Evolutionary conservation across 2,329 filamentous ascomycete species (phyloP).

Genomic region (Fusarium cyanostomum): DNA sequence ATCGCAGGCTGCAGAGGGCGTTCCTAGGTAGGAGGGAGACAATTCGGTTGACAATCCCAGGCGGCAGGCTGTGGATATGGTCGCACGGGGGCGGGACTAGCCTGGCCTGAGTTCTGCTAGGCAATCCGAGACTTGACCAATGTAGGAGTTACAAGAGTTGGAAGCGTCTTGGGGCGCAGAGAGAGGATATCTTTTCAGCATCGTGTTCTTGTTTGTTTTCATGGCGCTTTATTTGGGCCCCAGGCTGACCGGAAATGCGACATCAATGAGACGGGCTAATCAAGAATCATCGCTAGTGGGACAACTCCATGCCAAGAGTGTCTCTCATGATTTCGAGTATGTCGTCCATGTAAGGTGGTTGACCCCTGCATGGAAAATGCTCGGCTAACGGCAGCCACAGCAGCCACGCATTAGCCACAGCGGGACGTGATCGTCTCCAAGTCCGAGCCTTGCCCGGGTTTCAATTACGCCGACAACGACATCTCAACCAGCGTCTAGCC

Average conservation of each 20-base stretch:
- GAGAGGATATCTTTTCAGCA: too few relatives aligned
- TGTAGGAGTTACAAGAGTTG: accelerated
- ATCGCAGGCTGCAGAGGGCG: background rate
- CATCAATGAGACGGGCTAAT: too few relatives aligned
- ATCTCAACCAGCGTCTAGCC: constrained; percentile 28
- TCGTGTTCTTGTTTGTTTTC: too few relatives aligned
- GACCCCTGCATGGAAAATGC: constrained; percentile 33
- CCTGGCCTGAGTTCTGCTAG: too few relatives aligned
- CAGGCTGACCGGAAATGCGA: too few relatives aligned
- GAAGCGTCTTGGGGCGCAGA: too few relatives aligned
- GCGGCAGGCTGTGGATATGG: background rate
- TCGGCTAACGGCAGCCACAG: constrained; percentile 35
- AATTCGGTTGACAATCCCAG: background rate
- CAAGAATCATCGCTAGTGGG: too few relatives aligned
- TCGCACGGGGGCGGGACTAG: too few relatives aligned
- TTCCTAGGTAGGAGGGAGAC: background rate
- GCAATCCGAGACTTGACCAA: background rate
- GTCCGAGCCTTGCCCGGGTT: constrained; percentile 28
- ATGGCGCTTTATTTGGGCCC: too few relatives aligned
- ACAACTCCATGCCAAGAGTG: too few relatives aligned
- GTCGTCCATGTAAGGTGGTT: too few relatives aligned
- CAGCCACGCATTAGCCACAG: constrained; percentile 42
- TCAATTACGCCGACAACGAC: constrained; percentile 40
- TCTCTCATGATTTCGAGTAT: too few relatives aligned
- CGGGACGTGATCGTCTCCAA: constrained; percentile 40